Evolutionary conservation across 345 rosid genomes (phyloP).

Genomic region (Crucihimalaya himalaica): DNA sequence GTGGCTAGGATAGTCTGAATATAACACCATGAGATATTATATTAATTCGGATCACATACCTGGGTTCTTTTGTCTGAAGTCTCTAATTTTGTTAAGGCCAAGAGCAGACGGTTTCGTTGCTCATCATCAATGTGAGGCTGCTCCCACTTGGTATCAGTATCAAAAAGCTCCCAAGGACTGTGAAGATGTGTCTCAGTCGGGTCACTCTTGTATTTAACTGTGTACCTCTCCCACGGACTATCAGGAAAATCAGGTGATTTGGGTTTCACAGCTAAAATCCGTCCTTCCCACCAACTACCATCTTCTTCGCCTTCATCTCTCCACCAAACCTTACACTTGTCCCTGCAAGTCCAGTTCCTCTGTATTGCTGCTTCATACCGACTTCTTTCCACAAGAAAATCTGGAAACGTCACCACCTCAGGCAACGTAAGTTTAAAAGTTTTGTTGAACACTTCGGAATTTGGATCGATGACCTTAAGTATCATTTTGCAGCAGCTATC

Average conservation of each 20-base stretch:
- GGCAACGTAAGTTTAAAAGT: constrained; percentile 75
- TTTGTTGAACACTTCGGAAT: constrained; percentile 55
- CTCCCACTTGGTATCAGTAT: constrained; percentile 65
- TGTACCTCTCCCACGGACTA: constrained; percentile 97
- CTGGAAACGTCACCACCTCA: constrained; percentile 84
- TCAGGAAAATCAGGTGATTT: constrained; percentile 75
- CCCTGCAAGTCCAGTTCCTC: constrained; percentile 89
- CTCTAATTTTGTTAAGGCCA: constrained; percentile 64
- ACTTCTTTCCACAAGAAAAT: constrained; percentile 93
- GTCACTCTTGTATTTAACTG: constrained; percentile 74
- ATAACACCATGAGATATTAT: constrained; percentile 4
- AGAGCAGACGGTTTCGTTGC: constrained; percentile 52
- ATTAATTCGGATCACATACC: constrained; percentile 47
- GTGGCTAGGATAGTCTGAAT: constrained; percentile 9
- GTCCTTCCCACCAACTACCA: constrained; percentile 98
- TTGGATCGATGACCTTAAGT: constrained; percentile 71
- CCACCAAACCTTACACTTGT: constrained; percentile 98
- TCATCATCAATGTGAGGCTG: constrained; percentile 71
- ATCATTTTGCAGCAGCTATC: constrained; percentile 98
- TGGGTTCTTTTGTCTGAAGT: constrained; percentile 52
- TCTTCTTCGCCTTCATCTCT: constrained; percentile 77
- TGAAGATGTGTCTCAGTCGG: constrained; percentile 75
- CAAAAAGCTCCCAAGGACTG: constrained; percentile 99
- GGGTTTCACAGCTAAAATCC: constrained; percentile 67
- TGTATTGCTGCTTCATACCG: constrained; percentile 76